phyloP scores from a whole-genome alignment of 2,329 filamentous ascomycete species.

The Podosphaera fusca region DNA sequence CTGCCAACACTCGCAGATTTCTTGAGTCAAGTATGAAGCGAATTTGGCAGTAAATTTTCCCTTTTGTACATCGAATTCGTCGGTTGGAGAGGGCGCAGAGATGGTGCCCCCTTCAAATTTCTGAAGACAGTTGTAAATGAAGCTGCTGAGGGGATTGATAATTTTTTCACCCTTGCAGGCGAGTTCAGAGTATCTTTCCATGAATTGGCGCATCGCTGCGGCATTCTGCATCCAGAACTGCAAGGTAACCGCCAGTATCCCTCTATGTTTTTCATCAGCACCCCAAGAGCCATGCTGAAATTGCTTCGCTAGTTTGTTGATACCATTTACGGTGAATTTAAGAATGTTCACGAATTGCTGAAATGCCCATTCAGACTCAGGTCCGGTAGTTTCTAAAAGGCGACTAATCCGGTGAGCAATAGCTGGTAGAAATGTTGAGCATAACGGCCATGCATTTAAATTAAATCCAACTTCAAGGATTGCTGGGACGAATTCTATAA shows the following conservation, averaged over 20 bases:
- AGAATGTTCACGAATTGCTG: conserved; percentile 7
- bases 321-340: conserved; percentile 9
- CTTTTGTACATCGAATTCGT: background rate
- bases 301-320: background rate
- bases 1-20: conserved; percentile 5
- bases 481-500: conserved; percentile 11
- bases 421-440: conserved; percentile 9
- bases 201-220: conserved; percentile 6
- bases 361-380: conserved; percentile 4
- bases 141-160: conserved; percentile 4
- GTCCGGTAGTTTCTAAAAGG: conserved; percentile 3
- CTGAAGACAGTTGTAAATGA: conserved; percentile 3
- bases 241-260: conserved; percentile 6
- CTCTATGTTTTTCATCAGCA: conserved; percentile 5
- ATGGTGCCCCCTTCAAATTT: background rate
- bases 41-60: conserved; percentile 3
- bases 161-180: conserved; percentile 3
- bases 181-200: conserved; percentile 1
- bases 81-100: background rate
- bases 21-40: background rate
- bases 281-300: conserved; percentile 1
- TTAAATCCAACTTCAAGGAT: conserved; percentile 9
- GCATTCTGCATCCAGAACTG: conserved; percentile 11
- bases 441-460: conserved; percentile 9
- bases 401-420: conserved; percentile 3